Evolutionary conservation across 306 rosid genomes (phyloP).

Genomic region (Macrotyloma uniflorum): DNA sequence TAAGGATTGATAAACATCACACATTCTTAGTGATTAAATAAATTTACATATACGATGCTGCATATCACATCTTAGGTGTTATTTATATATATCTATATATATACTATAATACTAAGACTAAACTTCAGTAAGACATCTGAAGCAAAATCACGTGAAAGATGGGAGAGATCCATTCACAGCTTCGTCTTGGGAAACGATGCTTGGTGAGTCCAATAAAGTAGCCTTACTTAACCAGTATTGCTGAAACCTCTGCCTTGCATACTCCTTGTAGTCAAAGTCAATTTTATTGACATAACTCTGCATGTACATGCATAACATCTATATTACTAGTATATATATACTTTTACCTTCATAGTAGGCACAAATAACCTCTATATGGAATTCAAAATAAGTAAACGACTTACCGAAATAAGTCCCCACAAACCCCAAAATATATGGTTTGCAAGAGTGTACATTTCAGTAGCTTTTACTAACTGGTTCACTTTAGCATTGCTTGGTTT

Average conservation of each 20-base stretch:
- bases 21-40: slow-evolving; percentile 14
- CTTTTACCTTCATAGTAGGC: not conserved
- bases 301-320: slow-evolving; percentile 35
- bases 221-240: slow-evolving; percentile 70
- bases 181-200: slow-evolving; percentile 3
- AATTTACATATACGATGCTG: slow-evolving; percentile 17
- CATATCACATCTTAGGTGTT: slow-evolving; percentile 26
- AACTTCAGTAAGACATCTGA: slow-evolving; percentile 14
- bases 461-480: slow-evolving; percentile 53
- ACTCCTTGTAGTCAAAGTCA: slow-evolving; percentile 86
- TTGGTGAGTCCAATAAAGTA: slow-evolving; percentile 48
- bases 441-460: slow-evolving; percentile 74
- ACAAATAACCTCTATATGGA: not conserved
- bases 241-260: slow-evolving; percentile 81
- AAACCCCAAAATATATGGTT: slow-evolving; percentile 93
- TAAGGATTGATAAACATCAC: slow-evolving; percentile 16
- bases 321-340: not conserved
- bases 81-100: not conserved
- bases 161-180: slow-evolving; percentile 24
- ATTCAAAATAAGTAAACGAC: not conserved
- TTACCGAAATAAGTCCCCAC: slow-evolving; percentile 95
- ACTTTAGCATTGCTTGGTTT: slow-evolving; percentile 63
- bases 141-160: slow-evolving; percentile 29
- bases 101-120: slow-evolving; percentile 9
- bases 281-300: slow-evolving; percentile 83